These are phyloP conservation scores for Dendrobium nobile DNA, from an alignment of 106 monocot genomes.

Conservation along the genomic window DNA sequence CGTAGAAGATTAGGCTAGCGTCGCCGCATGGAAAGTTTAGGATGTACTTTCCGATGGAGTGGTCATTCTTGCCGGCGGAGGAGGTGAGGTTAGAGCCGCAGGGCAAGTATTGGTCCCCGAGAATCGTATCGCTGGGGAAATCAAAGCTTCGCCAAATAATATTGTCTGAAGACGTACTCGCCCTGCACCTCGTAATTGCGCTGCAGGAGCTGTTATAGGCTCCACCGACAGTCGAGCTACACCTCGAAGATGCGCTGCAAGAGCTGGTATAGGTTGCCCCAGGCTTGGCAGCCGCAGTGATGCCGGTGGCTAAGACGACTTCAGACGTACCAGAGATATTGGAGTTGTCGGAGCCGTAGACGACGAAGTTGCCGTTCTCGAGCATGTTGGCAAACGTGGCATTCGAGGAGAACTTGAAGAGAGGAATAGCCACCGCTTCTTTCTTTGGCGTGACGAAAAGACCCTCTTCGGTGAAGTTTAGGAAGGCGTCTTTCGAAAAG, in stretches of 20 bases:
- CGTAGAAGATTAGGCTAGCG: too few species aligned
- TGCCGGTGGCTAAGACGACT: too few species aligned
- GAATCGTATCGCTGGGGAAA: slow-evolving; percentile 26
- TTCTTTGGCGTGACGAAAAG: neutral
- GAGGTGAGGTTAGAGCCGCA: slow-evolving; percentile 6
- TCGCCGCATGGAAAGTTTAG: slow-evolving; percentile 3
- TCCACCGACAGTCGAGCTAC: neutral
- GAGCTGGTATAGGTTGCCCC: too few species aligned
- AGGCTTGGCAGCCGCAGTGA: too few species aligned
- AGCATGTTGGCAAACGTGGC: neutral
- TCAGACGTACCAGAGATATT: too few species aligned
- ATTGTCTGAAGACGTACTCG: neutral
- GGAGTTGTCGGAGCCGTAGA: too few species aligned
- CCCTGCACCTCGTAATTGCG: neutral
- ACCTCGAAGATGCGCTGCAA: too few species aligned
- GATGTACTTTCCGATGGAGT: slow-evolving; percentile 20
- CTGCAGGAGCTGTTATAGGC: neutral
- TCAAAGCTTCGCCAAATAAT: slow-evolving; percentile 15
- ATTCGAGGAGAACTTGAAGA: neutral
- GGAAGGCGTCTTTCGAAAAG: neutral
- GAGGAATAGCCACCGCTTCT: neutral
- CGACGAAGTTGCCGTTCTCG: neutral
- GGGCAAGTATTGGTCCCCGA: slow-evolving; percentile 17
- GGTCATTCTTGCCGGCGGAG: slow-evolving; percentile 17
- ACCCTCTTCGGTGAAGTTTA: neutral